These are phyloP conservation scores for Corymbia calophylla DNA, from an alignment of 441 rosid species.

Conservation along the genomic window DNA sequence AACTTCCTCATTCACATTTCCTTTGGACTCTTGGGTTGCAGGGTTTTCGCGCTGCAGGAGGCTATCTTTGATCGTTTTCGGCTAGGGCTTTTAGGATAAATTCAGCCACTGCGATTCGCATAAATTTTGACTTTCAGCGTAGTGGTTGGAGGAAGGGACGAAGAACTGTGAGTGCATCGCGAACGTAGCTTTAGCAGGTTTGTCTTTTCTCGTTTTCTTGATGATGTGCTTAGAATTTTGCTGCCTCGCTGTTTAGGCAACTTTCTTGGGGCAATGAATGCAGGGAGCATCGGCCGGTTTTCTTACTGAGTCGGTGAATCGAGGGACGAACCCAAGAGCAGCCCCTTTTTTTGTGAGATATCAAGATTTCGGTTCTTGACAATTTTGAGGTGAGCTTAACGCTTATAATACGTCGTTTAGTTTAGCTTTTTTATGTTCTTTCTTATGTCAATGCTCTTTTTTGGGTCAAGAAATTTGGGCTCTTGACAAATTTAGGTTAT, in stretches of 20 bases:
- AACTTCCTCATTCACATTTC: neutral
- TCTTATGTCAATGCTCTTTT: too few relatives aligned
- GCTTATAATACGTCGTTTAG: too few relatives aligned
- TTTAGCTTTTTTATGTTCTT: too few relatives aligned
- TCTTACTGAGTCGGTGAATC: too few relatives aligned
- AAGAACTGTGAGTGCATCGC: constrained; percentile 77
- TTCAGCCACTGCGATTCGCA: neutral
- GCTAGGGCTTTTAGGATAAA: neutral
- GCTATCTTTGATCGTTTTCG: neutral
- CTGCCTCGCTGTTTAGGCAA: neutral
- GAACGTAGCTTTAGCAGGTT: too few relatives aligned
- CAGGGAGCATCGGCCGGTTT: neutral
- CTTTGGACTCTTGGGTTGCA: neutral
- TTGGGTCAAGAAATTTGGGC: too few relatives aligned
- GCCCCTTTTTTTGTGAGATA: too few relatives aligned
- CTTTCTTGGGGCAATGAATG: neutral
- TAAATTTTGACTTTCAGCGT: neutral
- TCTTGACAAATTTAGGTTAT: too few relatives aligned
- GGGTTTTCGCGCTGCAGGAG: neutral
- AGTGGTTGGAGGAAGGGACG: constrained; percentile 22
- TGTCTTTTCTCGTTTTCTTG: neutral
- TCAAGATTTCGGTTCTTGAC: too few relatives aligned
- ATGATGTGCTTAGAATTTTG: neutral
- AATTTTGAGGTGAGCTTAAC: too few relatives aligned
- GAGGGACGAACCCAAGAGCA: too few relatives aligned